phyloP scores from a whole-genome alignment of 1,139 yeast species.

The Lodderomyces elongisporus region DNA sequence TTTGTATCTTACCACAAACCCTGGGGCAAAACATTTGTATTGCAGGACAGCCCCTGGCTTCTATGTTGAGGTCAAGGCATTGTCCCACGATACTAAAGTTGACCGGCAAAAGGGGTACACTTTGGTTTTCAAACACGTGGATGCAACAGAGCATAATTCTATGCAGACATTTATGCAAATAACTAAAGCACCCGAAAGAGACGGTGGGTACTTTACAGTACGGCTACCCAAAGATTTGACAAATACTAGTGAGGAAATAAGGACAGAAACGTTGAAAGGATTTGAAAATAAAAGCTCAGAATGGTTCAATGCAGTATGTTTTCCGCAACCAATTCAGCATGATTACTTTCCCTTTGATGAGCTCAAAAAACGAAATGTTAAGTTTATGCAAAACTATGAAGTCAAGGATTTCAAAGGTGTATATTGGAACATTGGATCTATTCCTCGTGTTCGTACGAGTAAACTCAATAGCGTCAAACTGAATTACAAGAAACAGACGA shows the following conservation, averaged over 20 bases:
- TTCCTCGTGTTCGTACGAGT: constrained; percentile 32
- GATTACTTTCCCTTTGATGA: constrained; percentile 19
- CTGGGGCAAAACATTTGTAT: constrained; percentile 49
- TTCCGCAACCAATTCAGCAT: constrained; percentile 23
- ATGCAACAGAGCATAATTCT: constrained; percentile 15
- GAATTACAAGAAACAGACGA: constrained; percentile 10
- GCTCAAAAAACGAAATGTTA: constrained; percentile 8
- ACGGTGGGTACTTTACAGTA: constrained; percentile 1
- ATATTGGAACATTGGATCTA: constrained; percentile 44
- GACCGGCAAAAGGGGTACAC: constrained; percentile 21
- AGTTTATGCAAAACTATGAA: constrained; percentile 26
- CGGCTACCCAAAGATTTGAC: constrained; percentile 9
- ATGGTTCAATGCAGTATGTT: constrained; percentile 27
- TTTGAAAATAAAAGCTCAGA: too few species aligned
- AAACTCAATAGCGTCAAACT: constrained; percentile 17
- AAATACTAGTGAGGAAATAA: not conserved
- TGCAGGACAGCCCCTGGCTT: constrained; percentile 57
- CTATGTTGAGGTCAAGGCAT: constrained; percentile 36
- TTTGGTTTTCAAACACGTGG: constrained; percentile 25
- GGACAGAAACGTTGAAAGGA: constrained; percentile 2
- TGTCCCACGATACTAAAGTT: not conserved
- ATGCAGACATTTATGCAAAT: constrained; percentile 9
- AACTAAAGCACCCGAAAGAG: constrained; percentile 1
- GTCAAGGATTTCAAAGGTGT: constrained; percentile 23
- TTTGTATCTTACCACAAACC: constrained; percentile 56